Base-by-base conservation (phyloP, 2,329 filamentous ascomycete species). In the Venturiaceae sp. region DNA sequence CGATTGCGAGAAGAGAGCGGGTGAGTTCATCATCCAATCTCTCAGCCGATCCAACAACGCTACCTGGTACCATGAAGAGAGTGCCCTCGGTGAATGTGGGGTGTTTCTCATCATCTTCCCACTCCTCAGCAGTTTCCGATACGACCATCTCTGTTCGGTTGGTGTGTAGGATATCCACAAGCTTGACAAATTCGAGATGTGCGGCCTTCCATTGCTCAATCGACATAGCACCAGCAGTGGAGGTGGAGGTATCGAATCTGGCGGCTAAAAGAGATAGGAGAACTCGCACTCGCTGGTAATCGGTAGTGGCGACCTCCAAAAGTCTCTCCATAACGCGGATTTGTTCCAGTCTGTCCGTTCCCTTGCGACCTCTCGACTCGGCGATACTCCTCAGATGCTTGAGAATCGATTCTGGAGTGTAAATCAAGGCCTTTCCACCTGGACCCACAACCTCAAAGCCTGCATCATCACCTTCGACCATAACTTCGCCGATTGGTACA, bases 251-350 rank as follows among this genome's bases (percentile, higher is more conserved):
- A 71, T 99, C 94, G 74, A 99, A 99, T 63, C 95, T 85, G 55
- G 94, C 94, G 41, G 94, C 95, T 66, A 99, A 87, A 54, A 97
- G 77, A 39, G 91, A 92, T 63, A 97, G 80, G 50, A 97, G 87
- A 60, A 97, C 89, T 64, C 94, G 88, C 67, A 99, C 90, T 72
- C 85, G 85, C 77, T 97, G 94, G 77, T 99, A 99, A 55, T 95
- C 91, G 57, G 87, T 94, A 68, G 82, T 83, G 63, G 94, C 84
- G 64, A 99, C 92, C 71, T 96, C 91, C 68, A 86, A 78, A 57
- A 99, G 83, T 79, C 92, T 96, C 82, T 97, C 94, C 91, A 99
- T 95, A 56, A 92, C 87, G 74, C 87, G 87, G 75, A 99, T 97
- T 77, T 99, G 94, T 76, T 99, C 94, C 52, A 83, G 71, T 53